phyloP scores from a whole-genome alignment of 1,139 yeast genomes.

The Candida freyschussii region DNA sequence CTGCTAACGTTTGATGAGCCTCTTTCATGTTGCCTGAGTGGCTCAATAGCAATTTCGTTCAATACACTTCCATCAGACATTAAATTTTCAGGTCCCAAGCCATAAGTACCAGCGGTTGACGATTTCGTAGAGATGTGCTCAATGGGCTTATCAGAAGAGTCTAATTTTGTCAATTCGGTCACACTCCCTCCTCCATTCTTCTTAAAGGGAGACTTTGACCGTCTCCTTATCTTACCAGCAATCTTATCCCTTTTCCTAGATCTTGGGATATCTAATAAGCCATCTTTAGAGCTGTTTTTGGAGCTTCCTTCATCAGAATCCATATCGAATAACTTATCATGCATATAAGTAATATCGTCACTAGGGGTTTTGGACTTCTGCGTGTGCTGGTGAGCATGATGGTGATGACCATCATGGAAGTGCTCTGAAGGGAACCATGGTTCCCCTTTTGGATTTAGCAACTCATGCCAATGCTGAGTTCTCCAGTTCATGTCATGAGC shows the following conservation, averaged over 20 bases:
- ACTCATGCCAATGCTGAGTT: conserved; percentile 56
- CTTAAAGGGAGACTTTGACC: conserved; percentile 24
- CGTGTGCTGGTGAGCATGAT: conserved; percentile 8
- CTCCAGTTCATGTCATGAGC: conserved; percentile 66
- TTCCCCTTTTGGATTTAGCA: conserved; percentile 49
- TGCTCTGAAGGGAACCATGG: conserved; percentile 47
- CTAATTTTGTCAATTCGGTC: background rate
- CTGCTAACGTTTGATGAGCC: conserved; percentile 4
- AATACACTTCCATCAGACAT: conserved; percentile 10
- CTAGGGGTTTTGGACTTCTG: conserved; percentile 1
- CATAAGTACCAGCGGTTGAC: too few relatives aligned
- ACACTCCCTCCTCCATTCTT: too few relatives aligned
- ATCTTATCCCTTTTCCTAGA: conserved; percentile 17
- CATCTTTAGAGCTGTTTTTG: conserved; percentile 14
- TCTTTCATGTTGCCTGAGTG: conserved; percentile 15
- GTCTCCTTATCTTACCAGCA: conserved; percentile 16
- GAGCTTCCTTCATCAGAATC: conserved; percentile 9
- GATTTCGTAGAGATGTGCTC: too few relatives aligned
- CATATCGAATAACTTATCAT: conserved; percentile 17
- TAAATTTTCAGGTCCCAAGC: too few relatives aligned
- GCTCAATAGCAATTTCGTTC: conserved; percentile 23
- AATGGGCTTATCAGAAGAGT: too few relatives aligned
- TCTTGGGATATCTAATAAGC: conserved; percentile 12
- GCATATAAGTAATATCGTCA: conserved; percentile 10
- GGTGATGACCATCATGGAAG: conserved; percentile 7